Conservation (phyloP, 2,329 filamentous ascomycete genomes). For the Tolypocladium nubicola region DNA sequence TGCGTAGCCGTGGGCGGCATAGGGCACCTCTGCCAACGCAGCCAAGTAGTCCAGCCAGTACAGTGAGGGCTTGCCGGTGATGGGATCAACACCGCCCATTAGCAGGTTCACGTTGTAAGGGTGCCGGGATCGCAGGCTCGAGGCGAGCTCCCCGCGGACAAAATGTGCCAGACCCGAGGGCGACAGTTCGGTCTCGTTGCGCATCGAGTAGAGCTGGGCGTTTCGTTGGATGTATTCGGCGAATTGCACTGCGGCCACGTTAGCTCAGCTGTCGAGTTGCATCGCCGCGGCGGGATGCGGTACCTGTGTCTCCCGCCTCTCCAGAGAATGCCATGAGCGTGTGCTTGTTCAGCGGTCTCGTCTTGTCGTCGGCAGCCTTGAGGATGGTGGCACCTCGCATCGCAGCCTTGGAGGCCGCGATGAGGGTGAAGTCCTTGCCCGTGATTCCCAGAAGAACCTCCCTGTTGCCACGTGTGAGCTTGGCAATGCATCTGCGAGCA, state of each 20-base stretch:
- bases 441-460: constrained; percentile 97
- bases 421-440: constrained; percentile 97
- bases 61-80: constrained; percentile 79
- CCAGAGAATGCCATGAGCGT: constrained; percentile 92
- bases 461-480: constrained; percentile 39
- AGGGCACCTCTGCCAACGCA: constrained; percentile 76
- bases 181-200: constrained; percentile 86
- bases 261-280: constrained; percentile 5
- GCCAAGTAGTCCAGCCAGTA: constrained; percentile 99
- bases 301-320: constrained; percentile 91
- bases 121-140: constrained; percentile 79
- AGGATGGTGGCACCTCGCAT: constrained; percentile 96
- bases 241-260: constrained; percentile 70
- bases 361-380: constrained; percentile 95
- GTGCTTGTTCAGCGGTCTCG: constrained; percentile 80
- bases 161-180: constrained; percentile 86
- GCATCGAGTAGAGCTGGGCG: constrained; percentile 96
- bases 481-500: not conserved
- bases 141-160: constrained; percentile 86
- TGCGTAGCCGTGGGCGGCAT: constrained; percentile 95
- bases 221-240: constrained; percentile 99
- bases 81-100: constrained; percentile 85
- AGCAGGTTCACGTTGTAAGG: constrained; percentile 97
- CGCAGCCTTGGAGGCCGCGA: constrained; percentile 93
- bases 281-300: constrained; percentile 7